phyloP scores from a whole-genome alignment of 805 yeast species.

The Lipomyces mesembrius region DNA sequence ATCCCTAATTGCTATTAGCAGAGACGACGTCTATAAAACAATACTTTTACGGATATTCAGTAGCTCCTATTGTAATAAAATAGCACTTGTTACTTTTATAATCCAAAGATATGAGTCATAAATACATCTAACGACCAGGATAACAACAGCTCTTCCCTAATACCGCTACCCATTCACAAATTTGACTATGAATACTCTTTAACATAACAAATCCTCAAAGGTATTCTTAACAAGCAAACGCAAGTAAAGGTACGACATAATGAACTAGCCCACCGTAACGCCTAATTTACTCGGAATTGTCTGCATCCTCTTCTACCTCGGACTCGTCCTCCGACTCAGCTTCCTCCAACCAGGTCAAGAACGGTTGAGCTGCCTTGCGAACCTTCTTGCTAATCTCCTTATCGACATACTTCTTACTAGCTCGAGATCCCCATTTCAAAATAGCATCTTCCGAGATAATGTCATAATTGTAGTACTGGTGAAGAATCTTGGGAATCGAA shows the following conservation, averaged over 20 bases:
- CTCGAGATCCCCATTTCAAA: slow-evolving; percentile 84
- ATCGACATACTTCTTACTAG: slow-evolving; percentile 89
- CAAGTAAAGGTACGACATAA: background rate
- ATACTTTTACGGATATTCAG: background rate
- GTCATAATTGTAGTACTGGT: slow-evolving; percentile 81
- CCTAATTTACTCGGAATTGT: background rate
- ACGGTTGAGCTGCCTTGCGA: slow-evolving; percentile 94
- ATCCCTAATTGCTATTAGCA: too few relatives aligned
- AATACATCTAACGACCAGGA: background rate
- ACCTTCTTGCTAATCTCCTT: slow-evolving; percentile 92
- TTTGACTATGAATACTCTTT: background rate
- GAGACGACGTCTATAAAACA: too few relatives aligned
- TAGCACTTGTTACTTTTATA: background rate
- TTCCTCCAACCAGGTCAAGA: slow-evolving; percentile 90
- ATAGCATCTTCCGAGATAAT: slow-evolving; percentile 82
- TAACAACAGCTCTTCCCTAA: background rate
- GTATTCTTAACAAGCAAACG: background rate
- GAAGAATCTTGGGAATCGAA: slow-evolving; percentile 77
- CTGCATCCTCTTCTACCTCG: slow-evolving; percentile 38
- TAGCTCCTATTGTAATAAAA: background rate
- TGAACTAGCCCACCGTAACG: background rate
- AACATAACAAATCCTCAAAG: background rate
- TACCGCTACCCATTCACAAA: background rate
- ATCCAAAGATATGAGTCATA: background rate
- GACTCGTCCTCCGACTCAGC: slow-evolving; percentile 74